Percentiles rank a stretch among this genome's conserved stretches.
These are phyloP conservation scores for Hysterium pulicare DNA, from an alignment of 2,329 filamentous ascomycete species.

Conservation along the genomic window DNA sequence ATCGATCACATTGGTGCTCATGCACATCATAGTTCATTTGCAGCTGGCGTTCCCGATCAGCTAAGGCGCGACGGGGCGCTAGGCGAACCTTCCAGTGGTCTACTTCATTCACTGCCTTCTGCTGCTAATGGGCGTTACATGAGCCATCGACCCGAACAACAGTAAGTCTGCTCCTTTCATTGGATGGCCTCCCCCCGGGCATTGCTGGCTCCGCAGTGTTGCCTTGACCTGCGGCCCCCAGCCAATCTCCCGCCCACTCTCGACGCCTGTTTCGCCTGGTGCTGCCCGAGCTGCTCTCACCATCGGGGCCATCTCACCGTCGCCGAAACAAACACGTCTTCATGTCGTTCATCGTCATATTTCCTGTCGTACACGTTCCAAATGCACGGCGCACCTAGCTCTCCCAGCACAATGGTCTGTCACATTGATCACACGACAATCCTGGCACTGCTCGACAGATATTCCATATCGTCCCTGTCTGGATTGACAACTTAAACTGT, in stretches of 20 bases:
- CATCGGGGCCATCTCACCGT: constrained; percentile 20
- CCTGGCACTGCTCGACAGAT: constrained; percentile 30
- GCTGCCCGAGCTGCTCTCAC: constrained; percentile 35
- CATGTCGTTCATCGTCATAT: constrained; percentile 29
- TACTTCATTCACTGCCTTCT: constrained; percentile 42
- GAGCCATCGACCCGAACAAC: constrained; percentile 52
- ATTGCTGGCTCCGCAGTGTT: constrained; percentile 33
- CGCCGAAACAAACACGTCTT: constrained; percentile 42
- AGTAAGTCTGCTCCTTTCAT: constrained; percentile 50
- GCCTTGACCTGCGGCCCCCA: constrained; percentile 35
- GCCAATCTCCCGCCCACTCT: constrained; percentile 16
- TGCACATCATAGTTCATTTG: constrained; percentile 45
- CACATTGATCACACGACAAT: constrained; percentile 46
- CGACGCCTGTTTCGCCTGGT: constrained; percentile 24
- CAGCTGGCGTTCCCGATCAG: constrained; percentile 45
- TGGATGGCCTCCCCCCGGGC: constrained; percentile 26
- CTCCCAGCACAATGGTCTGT: constrained; percentile 39
- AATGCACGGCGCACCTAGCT: constrained; percentile 36
- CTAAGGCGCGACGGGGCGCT: constrained; percentile 51
- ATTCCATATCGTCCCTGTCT: constrained; percentile 35
- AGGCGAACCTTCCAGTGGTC: constrained; percentile 44
- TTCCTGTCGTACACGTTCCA: constrained; percentile 37
- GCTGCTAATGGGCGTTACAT: constrained; percentile 52
- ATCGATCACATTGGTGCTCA: constrained; percentile 44
- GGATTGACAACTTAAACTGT: constrained; percentile 38